Evolutionary conservation across 2,329 filamentous ascomycete species (phyloP).

Genomic region (Metarhizium sp.): DNA sequence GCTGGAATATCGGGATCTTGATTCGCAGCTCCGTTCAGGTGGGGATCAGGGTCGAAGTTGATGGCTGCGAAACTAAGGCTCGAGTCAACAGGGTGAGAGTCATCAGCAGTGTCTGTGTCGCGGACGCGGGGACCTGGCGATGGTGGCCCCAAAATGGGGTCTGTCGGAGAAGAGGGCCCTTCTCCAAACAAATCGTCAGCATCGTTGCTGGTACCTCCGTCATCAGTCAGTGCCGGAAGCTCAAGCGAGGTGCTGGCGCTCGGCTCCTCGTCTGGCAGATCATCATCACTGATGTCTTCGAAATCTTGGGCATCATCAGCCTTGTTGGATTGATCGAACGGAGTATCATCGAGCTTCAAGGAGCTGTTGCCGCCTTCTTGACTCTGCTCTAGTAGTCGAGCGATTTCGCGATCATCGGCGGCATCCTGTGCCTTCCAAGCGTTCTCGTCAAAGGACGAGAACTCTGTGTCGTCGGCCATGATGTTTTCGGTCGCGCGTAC

Average conservation of each 20-base stretch:
- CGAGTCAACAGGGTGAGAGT: constrained; percentile 21
- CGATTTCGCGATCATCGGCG: constrained; percentile 39
- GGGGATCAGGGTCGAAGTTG: constrained; percentile 39
- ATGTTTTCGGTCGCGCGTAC: constrained; percentile 10
- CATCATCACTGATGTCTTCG: constrained; percentile 85
- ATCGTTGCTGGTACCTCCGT: constrained; percentile 50
- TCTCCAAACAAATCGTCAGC: constrained; percentile 64
- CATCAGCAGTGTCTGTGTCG: constrained; percentile 27
- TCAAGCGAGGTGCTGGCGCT: constrained; percentile 33
- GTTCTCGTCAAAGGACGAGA: constrained; percentile 24
- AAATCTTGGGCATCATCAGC: constrained; percentile 88
- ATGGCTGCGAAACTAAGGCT: constrained; percentile 29
- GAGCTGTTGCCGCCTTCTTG: constrained; percentile 28
- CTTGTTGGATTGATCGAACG: constrained; percentile 63
- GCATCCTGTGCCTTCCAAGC: constrained; percentile 34
- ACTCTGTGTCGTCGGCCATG: constrained; percentile 25
- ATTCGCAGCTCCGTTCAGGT: constrained; percentile 35
- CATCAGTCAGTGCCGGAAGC: constrained; percentile 47
- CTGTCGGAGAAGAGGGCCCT: constrained; percentile 39
- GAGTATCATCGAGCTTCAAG: constrained; percentile 32
- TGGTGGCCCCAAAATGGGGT: constrained; percentile 29
- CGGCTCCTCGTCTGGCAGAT: constrained; percentile 70
- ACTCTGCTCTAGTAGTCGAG: constrained; percentile 32
- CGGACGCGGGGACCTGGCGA: constrained; percentile 35
- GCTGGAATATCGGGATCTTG: constrained; percentile 57